Percentiles rank a stretch among this genome's conserved stretches.
Evolutionary conservation across 495 filamentous ascomycete genomes (phyloP).

Genomic region (Darksidea phi): DNA sequence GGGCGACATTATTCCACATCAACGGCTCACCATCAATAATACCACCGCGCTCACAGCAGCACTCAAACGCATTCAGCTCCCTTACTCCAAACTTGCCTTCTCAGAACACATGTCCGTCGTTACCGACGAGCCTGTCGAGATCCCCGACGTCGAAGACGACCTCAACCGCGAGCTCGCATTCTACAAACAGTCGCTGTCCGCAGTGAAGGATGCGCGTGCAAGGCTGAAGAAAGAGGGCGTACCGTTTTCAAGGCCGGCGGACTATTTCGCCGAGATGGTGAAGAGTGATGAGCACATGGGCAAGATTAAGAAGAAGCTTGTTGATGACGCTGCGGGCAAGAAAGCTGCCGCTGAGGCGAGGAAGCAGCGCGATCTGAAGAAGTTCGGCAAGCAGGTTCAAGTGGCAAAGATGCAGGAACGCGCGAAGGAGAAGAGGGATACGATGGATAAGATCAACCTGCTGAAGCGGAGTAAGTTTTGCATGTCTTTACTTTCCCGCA

Average conservation of each 20-base stretch:
- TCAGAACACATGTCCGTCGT: constrained; percentile 64
- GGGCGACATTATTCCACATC: constrained; percentile 81
- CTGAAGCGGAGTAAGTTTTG: constrained; percentile 92
- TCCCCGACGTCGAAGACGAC: constrained; percentile 79
- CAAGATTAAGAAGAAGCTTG: constrained; percentile 87
- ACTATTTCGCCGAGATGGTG: constrained; percentile 99
- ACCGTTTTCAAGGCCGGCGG: constrained; percentile 80
- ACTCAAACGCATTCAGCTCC: constrained; percentile 62
- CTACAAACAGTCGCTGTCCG: constrained; percentile 84
- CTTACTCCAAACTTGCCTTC: constrained; percentile 59
- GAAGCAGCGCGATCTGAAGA: constrained; percentile 92
- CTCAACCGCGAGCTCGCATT: constrained; percentile 87
- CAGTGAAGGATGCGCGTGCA: constrained; percentile 66
- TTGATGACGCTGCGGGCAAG: constrained; percentile 86
- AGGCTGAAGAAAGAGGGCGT: constrained; percentile 77
- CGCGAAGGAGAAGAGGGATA: constrained; percentile 83
- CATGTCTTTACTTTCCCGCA: no score
- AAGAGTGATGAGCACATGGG: constrained; percentile 98
- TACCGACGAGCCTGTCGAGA: constrained; percentile 52
- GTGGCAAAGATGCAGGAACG: constrained; percentile 93
- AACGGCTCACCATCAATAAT: constrained; percentile 97
- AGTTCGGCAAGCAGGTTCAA: constrained; percentile 98
- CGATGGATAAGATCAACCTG: constrained; percentile 86
- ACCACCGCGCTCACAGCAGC: constrained; percentile 64
- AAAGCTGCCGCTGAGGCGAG: constrained; percentile 90